Percentiles rank a stretch among this genome's conserved stretches.
Evolutionary conservation across 2,329 filamentous ascomycete species (phyloP).

Genomic region (Fusarium sp.): DNA sequence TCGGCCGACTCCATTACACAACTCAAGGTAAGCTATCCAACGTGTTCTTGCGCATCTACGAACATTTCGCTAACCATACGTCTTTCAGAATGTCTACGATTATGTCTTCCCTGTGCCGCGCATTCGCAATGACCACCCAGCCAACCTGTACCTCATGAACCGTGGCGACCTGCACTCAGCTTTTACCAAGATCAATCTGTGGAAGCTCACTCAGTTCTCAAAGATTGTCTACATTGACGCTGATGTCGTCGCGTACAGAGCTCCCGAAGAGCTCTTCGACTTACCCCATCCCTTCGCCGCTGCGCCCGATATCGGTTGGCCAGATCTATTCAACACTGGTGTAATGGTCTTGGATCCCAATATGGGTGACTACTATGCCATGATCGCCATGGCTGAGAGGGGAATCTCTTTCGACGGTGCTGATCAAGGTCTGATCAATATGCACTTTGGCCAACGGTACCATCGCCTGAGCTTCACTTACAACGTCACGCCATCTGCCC

Average conservation of each 20-base stretch:
- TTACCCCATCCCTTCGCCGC: slow-evolving; percentile 70
- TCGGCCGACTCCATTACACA: slow-evolving; percentile 79
- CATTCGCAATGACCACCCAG: slow-evolving; percentile 79
- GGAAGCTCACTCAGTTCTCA: slow-evolving; percentile 89
- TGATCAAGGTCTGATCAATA: slow-evolving; percentile 94
- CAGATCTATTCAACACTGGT: slow-evolving; percentile 97
- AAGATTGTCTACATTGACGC: slow-evolving; percentile 96
- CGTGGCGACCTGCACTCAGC: slow-evolving; percentile 89
- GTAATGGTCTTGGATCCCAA: slow-evolving; percentile 92
- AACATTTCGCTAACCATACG: slow-evolving; percentile 13
- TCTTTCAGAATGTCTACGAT: slow-evolving; percentile 79
- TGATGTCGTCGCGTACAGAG: slow-evolving; percentile 89
- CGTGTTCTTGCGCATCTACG: background rate
- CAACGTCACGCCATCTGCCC: slow-evolving; percentile 95
- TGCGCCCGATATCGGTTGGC: slow-evolving; percentile 96
- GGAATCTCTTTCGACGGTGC: slow-evolving; percentile 97
- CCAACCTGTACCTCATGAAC: slow-evolving; percentile 92
- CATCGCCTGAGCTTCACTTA: slow-evolving; percentile 93
- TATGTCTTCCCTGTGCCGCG: slow-evolving; percentile 86
- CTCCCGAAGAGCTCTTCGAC: slow-evolving; percentile 92
- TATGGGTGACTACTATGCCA: slow-evolving; percentile 86
- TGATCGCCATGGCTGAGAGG: slow-evolving; percentile 83
- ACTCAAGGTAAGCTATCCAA: slow-evolving; percentile 71
- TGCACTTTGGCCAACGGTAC: slow-evolving; percentile 87
- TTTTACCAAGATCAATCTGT: slow-evolving; percentile 96